These are phyloP conservation scores for Diaporthe citri DNA, from an alignment of 2,329 filamentous ascomycete species.

Conservation along the genomic window DNA sequence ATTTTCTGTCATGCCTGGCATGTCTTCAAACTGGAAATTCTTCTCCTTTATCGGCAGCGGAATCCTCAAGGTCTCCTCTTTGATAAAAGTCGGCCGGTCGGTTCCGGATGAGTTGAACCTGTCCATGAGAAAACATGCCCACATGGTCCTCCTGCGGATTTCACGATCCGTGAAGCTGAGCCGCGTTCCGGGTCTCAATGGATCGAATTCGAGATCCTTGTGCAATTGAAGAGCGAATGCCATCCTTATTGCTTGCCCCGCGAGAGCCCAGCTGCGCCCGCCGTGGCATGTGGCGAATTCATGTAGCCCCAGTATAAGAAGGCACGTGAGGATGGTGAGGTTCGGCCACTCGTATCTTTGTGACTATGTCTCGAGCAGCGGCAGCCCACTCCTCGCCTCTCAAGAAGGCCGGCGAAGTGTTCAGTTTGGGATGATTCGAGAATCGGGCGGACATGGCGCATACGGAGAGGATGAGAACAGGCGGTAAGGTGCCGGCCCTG, in stretches of 20 bases:
- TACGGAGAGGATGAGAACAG: constrained; percentile 91
- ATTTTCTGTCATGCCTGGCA: constrained; percentile 87
- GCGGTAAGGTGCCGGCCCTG: constrained; percentile 83
- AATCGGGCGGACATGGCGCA: constrained; percentile 97
- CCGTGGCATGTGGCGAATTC: constrained; percentile 98
- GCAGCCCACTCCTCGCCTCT: constrained; percentile 93
- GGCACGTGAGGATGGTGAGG: constrained; percentile 93
- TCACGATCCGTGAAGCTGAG: constrained; percentile 94
- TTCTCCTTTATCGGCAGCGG: constrained; percentile 92
- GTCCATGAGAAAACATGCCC: constrained; percentile 98
- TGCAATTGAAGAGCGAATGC: constrained; percentile 95
- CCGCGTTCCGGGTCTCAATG: constrained; percentile 72
- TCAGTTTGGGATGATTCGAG: constrained; percentile 86
- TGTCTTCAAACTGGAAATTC: constrained; percentile 85
- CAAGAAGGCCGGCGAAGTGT: constrained; percentile 82
- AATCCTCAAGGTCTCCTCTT: constrained; percentile 89
- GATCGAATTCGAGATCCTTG: constrained; percentile 88
- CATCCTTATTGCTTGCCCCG: constrained; percentile 96
- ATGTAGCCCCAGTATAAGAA: constrained; percentile 89
- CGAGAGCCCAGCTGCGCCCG: constrained; percentile 94
- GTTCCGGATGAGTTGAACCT: constrained; percentile 96
- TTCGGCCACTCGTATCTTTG: constrained; percentile 95
- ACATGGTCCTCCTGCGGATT: constrained; percentile 94
- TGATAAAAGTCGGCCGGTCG: constrained; percentile 90
- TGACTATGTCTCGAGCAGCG: constrained; percentile 87